Conservation (phyloP, 306 rosid genomes). For the Glycine tomentella region DNA sequence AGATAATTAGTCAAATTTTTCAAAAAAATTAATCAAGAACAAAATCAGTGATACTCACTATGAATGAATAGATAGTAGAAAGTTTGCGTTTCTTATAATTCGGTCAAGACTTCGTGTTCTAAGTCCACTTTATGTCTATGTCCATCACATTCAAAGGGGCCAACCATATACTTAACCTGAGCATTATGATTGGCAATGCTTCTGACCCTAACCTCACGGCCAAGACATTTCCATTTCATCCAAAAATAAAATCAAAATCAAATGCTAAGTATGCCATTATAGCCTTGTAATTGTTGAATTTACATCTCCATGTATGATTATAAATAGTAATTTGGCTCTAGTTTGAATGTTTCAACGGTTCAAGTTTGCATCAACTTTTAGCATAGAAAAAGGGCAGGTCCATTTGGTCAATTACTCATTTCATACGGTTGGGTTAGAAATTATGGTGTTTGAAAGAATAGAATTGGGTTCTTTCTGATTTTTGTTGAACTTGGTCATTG, state of each 20-base stretch:
- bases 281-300: background rate
- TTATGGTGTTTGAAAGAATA: conserved; percentile 17
- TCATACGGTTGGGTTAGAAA: conserved; percentile 52
- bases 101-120: conserved; percentile 18
- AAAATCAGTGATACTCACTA: no score
- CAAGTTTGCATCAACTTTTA: conserved; percentile 15
- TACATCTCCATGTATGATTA: background rate
- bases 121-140: conserved; percentile 7
- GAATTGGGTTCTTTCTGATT: background rate
- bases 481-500: conserved; percentile 24
- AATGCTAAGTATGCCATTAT: background rate
- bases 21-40: no score
- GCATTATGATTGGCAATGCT: background rate
- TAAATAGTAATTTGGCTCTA: background rate
- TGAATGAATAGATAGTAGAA: background rate
- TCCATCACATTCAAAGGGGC: conserved; percentile 15
- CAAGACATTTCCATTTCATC: background rate
- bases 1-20: no score
- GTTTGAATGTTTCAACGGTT: conserved; percentile 45
- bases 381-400: background rate
- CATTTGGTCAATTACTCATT: conserved; percentile 45
- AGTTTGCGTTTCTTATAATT: conserved; percentile 26
- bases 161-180: background rate
- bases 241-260: background rate
- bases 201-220: conserved; percentile 1